Conservation (phyloP, 2,329 filamentous ascomycete species). For the Rachicladosporium sp. region DNA sequence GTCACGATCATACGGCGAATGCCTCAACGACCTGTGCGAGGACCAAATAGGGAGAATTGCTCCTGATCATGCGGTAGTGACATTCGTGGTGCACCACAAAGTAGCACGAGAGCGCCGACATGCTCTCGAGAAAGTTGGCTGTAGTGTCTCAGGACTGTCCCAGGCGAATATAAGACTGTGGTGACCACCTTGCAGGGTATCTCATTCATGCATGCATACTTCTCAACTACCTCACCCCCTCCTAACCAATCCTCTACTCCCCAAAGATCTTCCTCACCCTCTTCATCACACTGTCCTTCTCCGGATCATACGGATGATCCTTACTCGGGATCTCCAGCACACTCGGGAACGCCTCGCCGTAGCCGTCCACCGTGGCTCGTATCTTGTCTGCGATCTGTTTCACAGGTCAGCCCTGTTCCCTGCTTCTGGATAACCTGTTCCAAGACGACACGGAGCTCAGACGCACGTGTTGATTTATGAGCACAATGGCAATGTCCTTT, state of each 20-base stretch:
- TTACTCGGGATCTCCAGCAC: conserved; percentile 96
- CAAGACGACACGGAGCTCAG: neutral
- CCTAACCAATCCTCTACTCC: conserved; percentile 36
- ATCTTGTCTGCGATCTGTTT: conserved; percentile 82
- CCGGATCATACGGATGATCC: conserved; percentile 96
- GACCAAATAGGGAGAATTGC: too few species aligned
- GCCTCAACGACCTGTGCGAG: too few species aligned
- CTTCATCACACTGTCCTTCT: conserved; percentile 95
- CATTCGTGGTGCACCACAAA: too few species aligned
- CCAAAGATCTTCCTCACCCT: conserved; percentile 65
- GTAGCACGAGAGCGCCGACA: too few species aligned
- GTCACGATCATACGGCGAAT: too few species aligned
- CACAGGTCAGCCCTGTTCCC: too few species aligned
- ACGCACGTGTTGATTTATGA: conserved; percentile 94
- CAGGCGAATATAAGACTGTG: too few species aligned
- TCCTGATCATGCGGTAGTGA: too few species aligned
- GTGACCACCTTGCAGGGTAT: too few species aligned
- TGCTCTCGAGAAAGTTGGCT: too few species aligned
- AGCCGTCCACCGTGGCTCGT: conserved; percentile 77
- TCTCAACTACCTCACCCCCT: neutral
- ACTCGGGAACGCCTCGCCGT: conserved; percentile 90
- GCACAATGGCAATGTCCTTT: conserved; percentile 90
- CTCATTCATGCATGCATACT: neutral
- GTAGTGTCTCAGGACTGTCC: too few species aligned
- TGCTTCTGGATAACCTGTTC: too few species aligned